A percentile compares a stretch with the other conserved stretches of the same genome.
These are phyloP conservation scores for Wickerhamomyces sp. DNA, from an alignment of 1,139 yeast genomes.

Conservation along the genomic window DNA sequence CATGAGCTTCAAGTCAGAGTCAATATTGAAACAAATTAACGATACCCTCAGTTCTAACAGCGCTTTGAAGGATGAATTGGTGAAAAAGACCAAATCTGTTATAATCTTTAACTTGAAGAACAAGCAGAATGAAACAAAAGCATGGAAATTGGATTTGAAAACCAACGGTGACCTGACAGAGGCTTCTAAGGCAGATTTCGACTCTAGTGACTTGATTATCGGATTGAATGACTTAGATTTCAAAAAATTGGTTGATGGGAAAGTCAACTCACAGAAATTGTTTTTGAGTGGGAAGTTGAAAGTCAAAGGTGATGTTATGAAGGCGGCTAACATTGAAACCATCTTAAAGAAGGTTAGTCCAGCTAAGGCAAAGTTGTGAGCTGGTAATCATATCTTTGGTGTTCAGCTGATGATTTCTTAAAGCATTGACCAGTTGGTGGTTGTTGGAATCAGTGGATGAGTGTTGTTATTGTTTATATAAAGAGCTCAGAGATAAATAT, in stretches of 20 bases:
- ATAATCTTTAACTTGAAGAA: constrained; percentile 68
- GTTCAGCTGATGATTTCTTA: too few relatives aligned
- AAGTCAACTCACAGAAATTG: constrained; percentile 79
- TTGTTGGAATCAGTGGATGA: too few relatives aligned
- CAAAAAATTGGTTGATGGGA: constrained; percentile 66
- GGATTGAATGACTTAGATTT: constrained; percentile 58
- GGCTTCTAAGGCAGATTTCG: constrained; percentile 40
- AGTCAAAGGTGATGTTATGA: constrained; percentile 86
- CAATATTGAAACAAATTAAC: constrained; percentile 8
- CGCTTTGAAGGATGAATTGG: constrained; percentile 5
- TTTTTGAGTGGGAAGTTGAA: constrained; percentile 82
- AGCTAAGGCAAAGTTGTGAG: constrained; percentile 41
- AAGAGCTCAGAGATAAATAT: too few relatives aligned
- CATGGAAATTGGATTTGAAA: constrained; percentile 73
- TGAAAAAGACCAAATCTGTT: constrained; percentile 47
- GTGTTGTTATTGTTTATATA: too few relatives aligned
- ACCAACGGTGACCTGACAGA: constrained; percentile 51
- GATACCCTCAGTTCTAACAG: constrained; percentile 5
- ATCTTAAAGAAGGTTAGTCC: constrained; percentile 67
- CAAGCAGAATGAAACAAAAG: constrained; percentile 57
- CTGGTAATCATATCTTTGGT: too few relatives aligned
- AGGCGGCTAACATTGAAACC: constrained; percentile 74
- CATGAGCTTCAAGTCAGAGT: constrained; percentile 8
- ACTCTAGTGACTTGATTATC: constrained; percentile 64
- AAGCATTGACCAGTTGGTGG: too few relatives aligned